Evolutionary conservation across 805 yeast species (phyloP).

Genomic region (Myxozyma kluyveri): DNA sequence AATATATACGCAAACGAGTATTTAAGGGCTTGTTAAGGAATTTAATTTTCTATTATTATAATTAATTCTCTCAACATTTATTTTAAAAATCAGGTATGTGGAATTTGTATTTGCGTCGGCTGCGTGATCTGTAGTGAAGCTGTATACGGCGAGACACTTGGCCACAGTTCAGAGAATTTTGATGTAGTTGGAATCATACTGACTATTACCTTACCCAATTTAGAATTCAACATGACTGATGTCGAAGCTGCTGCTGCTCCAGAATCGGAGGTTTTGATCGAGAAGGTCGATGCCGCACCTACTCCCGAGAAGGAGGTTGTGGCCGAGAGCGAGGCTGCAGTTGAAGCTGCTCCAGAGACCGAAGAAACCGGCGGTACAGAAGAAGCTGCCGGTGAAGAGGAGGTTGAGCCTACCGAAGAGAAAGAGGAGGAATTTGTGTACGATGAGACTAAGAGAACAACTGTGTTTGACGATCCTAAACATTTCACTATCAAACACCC

Average conservation of each 20-base stretch:
- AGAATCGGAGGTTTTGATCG: constrained; percentile 1
- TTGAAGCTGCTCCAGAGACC: neutral
- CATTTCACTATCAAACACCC: constrained; percentile 80
- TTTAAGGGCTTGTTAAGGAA: no score
- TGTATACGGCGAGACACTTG: neutral
- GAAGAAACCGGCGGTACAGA: neutral
- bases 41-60: no score
- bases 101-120: no score
- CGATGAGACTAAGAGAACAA: constrained; percentile 34
- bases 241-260: constrained; percentile 3
- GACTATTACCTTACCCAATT: neutral
- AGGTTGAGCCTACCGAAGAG: neutral
- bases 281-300: constrained; percentile 17
- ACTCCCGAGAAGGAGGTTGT: constrained; percentile 19
- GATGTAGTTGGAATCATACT: no score
- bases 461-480: constrained; percentile 54
- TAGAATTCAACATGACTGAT: constrained; percentile 8
- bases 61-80: no score
- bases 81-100: no score
- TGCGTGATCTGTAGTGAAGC: no score
- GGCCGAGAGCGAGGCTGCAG: constrained; percentile 5
- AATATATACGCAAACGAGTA: no score
- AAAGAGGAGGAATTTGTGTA: constrained; percentile 11
- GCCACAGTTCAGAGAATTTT: no score
- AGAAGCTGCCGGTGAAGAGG: neutral